Evolutionary conservation across 2,329 filamentous ascomycete species (phyloP).

Genomic region (Colletotrichum euphorbiae): DNA sequence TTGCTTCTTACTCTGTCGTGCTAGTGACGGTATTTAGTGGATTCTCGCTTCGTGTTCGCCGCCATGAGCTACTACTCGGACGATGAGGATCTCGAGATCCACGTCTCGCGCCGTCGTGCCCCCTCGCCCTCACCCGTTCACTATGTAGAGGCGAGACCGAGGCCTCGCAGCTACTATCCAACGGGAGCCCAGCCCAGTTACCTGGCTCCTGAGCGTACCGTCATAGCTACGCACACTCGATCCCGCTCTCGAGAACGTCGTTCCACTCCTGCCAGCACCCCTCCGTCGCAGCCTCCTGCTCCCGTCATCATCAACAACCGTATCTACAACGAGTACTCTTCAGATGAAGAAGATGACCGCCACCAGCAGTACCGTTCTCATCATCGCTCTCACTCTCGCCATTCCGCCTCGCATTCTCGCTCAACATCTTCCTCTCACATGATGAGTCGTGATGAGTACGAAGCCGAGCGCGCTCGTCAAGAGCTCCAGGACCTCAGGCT

Average conservation of each 20-base stretch:
- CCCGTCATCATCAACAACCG: slow-evolving; percentile 68
- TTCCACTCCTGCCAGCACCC: slow-evolving; percentile 52
- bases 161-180: slow-evolving; percentile 56
- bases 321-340: slow-evolving; percentile 62
- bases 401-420: slow-evolving; percentile 44
- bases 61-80: slow-evolving; percentile 57
- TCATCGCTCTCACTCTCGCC: slow-evolving; percentile 45
- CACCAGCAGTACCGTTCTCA: slow-evolving; percentile 47
- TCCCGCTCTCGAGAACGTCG: slow-evolving; percentile 61
- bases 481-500: slow-evolving; percentile 60
- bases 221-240: slow-evolving; percentile 56
- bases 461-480: slow-evolving; percentile 53
- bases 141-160: slow-evolving; percentile 57
- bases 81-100: slow-evolving; percentile 68
- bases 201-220: slow-evolving; percentile 60
- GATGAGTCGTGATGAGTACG: slow-evolving; percentile 58
- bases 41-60: not conserved
- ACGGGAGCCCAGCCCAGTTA: slow-evolving; percentile 52
- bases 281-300: slow-evolving; percentile 45
- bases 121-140: slow-evolving; percentile 56
- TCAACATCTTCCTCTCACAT: slow-evolving; percentile 53
- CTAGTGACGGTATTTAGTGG: not conserved
- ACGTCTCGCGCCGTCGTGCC: slow-evolving; percentile 53
- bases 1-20: not conserved
- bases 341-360: slow-evolving; percentile 54